phyloP scores from a whole-genome alignment of 176 grass and related monocot species.

The Oropetium thomaeum region DNA sequence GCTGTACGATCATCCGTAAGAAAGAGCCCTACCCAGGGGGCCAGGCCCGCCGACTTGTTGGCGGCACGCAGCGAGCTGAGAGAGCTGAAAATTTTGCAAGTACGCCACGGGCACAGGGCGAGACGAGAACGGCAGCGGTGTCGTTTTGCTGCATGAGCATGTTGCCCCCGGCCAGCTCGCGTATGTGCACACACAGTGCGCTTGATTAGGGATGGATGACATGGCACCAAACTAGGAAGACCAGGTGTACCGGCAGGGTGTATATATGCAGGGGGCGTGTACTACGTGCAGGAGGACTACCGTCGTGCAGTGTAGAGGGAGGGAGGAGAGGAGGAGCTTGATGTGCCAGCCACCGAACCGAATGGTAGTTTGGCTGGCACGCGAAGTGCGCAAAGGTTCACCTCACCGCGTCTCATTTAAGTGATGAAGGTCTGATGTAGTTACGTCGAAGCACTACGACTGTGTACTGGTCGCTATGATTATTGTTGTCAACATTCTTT shows the following conservation, averaged over 20 bases:
- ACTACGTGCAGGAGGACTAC: neutral
- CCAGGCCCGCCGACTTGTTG: neutral
- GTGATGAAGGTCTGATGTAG: neutral
- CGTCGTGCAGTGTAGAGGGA: neutral
- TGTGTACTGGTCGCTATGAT: neutral
- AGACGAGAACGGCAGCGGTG: neutral
- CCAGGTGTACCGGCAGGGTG: neutral
- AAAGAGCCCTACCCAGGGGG: too few relatives aligned
- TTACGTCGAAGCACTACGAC: neutral
- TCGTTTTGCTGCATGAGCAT: neutral
- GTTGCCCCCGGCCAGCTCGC: neutral
- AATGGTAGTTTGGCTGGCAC: slow-evolving; percentile 17
- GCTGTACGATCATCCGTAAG: too few relatives aligned
- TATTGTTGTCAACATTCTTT: neutral
- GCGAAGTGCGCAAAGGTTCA: slow-evolving; percentile 18
- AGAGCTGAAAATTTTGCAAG: neutral
- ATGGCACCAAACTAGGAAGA: neutral
- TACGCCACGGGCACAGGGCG: neutral
- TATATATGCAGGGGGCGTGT: neutral
- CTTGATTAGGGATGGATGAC: neutral
- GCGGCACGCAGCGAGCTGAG: neutral
- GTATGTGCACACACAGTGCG: neutral
- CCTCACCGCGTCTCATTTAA: neutral
- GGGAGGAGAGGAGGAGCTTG: slow-evolving; percentile 4
- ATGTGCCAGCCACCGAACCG: slow-evolving; percentile 23